Evolutionary conservation across 2,329 filamentous ascomycete genomes (phyloP).

Genomic region (Zymoseptoria brevis): DNA sequence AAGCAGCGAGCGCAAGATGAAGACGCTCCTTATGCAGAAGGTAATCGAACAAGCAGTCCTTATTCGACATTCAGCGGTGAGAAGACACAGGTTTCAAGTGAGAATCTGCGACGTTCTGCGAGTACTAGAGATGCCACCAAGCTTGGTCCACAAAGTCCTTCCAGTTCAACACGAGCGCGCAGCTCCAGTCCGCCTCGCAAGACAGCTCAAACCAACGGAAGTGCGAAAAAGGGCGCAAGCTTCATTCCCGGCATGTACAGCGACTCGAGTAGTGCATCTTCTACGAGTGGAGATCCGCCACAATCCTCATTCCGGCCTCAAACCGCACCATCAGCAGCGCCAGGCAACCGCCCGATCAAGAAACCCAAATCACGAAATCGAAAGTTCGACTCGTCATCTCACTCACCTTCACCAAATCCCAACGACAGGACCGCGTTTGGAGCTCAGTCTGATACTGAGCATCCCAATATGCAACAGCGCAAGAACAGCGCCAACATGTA

Average conservation of each 20-base stretch:
- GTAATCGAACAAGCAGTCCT: constrained; percentile 43
- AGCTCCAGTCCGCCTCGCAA: constrained; percentile 21
- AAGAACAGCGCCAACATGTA: constrained; percentile 29
- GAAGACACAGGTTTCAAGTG: constrained; percentile 47
- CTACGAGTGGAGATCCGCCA: background rate
- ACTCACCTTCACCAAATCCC: constrained; percentile 4
- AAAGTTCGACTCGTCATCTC: constrained; percentile 6
- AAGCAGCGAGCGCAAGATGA: constrained; percentile 21
- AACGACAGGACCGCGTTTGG: constrained; percentile 3
- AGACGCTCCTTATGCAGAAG: constrained; percentile 39
- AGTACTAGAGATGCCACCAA: constrained; percentile 42
- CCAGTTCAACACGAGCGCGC: constrained; percentile 8
- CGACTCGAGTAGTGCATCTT: constrained; percentile 3
- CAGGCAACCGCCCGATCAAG: constrained; percentile 24
- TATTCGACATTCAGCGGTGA: constrained; percentile 50
- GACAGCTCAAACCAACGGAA: constrained; percentile 7
- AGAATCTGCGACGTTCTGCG: constrained; percentile 45
- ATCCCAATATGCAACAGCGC: constrained; percentile 22
- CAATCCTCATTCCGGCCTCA: constrained; percentile 2
- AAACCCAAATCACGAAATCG: constrained; percentile 26
- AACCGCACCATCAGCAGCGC: constrained; percentile 8
- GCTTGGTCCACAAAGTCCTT: constrained; percentile 14
- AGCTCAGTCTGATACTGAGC: constrained; percentile 14
- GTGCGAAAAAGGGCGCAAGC: background rate
- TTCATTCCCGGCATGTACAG: constrained; percentile 8